Percentiles rank a stretch among this genome's conserved stretches.
These are phyloP conservation scores for Cutaneotrichosporon daszewskae DNA, from an alignment of 1,284 basidiomycete species.

Conservation along the genomic window DNA sequence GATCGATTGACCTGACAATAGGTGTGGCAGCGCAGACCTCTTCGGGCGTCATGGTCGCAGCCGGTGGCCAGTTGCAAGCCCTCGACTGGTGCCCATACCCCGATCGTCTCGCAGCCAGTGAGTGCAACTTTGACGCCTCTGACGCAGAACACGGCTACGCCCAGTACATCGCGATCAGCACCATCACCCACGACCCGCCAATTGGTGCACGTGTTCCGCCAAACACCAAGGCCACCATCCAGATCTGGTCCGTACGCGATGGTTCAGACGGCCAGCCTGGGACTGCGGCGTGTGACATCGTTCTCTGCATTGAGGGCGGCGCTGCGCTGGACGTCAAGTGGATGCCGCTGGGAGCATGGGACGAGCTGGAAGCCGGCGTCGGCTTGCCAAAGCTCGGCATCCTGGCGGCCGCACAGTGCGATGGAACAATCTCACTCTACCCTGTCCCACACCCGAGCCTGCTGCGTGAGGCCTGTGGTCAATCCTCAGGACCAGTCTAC, in stretches of 20 bases:
- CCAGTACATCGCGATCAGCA: conserved; percentile 77
- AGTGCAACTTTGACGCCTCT: neutral
- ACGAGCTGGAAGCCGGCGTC: conserved; percentile 47
- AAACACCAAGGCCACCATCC: conserved; percentile 31
- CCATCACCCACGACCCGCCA: conserved; percentile 51
- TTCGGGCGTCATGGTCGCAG: conserved; percentile 53
- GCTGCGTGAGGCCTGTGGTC: conserved; percentile 13
- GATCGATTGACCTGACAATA: conserved; percentile 2
- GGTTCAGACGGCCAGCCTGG: neutral
- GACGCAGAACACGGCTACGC: conserved; percentile 53
- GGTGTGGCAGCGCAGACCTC: neutral
- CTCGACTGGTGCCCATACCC: conserved; percentile 85
- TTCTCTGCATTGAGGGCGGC: conserved; percentile 66
- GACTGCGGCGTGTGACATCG: conserved; percentile 28
- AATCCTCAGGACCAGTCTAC: conserved; percentile 21
- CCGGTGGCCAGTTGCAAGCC: conserved; percentile 77
- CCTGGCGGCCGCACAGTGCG: conserved; percentile 72
- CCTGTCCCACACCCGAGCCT: conserved; percentile 65
- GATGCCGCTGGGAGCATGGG: conserved; percentile 78
- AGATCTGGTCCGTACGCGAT: conserved; percentile 49
- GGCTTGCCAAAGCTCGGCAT: conserved; percentile 66
- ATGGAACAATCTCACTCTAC: conserved; percentile 71
- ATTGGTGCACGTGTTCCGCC: conserved; percentile 24
- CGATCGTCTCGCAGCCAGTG: conserved; percentile 50
- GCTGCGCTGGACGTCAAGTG: conserved; percentile 72